A percentile compares a stretch with the other conserved stretches of the same genome.
phyloP scores from a whole-genome alignment of 2,329 filamentous ascomycete genomes.

The Alternaria novae-zelandiae region DNA sequence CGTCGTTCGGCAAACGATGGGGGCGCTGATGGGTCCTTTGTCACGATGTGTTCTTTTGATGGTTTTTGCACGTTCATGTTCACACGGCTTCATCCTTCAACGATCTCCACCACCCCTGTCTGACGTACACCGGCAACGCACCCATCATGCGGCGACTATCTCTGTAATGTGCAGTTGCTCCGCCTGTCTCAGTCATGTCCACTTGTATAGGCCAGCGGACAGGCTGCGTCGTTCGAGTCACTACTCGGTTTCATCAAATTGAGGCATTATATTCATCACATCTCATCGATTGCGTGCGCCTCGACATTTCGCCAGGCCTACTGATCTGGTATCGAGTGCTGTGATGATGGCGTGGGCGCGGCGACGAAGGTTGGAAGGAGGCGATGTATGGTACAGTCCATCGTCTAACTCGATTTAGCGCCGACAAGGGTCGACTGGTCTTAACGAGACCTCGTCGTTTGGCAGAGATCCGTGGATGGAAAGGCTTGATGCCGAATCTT shows the following conservation, averaged over 20 bases:
- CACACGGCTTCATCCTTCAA: conserved; percentile 15
- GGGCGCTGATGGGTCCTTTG: conserved; percentile 6
- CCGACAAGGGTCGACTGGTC: conserved; percentile 11
- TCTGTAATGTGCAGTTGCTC: conserved; percentile 13
- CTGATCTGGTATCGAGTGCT: not conserved
- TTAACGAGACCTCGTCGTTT: conserved; percentile 22
- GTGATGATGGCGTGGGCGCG: conserved; percentile 17
- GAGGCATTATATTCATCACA: not conserved
- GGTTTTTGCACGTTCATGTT: conserved; percentile 16
- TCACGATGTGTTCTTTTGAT: conserved; percentile 5
- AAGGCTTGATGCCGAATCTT: conserved; percentile 13
- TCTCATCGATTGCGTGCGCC: not conserved
- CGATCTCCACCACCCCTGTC: conserved; percentile 17
- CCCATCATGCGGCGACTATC: conserved; percentile 9
- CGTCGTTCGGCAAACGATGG: not conserved
- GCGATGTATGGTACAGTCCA: conserved; percentile 27
- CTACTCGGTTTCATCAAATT: not conserved
- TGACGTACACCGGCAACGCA: conserved; percentile 5
- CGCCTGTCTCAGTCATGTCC: conserved; percentile 8
- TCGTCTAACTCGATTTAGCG: conserved; percentile 24
- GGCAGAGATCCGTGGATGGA: conserved; percentile 10
- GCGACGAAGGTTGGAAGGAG: conserved; percentile 29
- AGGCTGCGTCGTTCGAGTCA: not conserved
- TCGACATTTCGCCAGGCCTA: not conserved
- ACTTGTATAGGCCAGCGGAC: not conserved